phyloP scores from a whole-genome alignment of 2,329 filamentous ascomycete genomes.

The Plenodomus lindquistii region DNA sequence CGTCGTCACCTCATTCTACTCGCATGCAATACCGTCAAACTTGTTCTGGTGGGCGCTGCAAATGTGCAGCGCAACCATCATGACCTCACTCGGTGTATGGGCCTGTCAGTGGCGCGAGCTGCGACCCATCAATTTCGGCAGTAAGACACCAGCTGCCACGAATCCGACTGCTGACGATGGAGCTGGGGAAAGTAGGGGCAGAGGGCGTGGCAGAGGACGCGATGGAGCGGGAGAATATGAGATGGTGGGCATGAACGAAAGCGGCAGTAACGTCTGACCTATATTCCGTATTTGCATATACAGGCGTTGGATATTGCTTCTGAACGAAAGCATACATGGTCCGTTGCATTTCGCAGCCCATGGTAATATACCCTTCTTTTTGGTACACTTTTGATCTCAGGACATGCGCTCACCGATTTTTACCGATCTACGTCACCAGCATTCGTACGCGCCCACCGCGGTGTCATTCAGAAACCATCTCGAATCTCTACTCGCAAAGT shows the following conservation, averaged over 20 bases:
- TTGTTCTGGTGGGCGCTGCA: conserved; percentile 85
- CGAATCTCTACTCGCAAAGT: conserved; percentile 29
- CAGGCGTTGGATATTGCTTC: neutral
- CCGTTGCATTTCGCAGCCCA: neutral
- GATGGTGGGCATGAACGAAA: conserved; percentile 51
- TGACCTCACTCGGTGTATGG: conserved; percentile 80
- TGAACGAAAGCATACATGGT: neutral
- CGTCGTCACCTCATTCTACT: conserved; percentile 76
- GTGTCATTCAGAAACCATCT: conserved; percentile 37
- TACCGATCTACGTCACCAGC: conserved; percentile 18
- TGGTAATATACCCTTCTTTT: conserved; percentile 19
- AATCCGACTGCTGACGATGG: conserved; percentile 37
- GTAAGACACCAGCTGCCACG: conserved; percentile 46
- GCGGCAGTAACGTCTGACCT: conserved; percentile 41
- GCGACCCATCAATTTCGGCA: conserved; percentile 84
- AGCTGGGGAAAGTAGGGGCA: conserved; percentile 45
- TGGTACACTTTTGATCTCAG: neutral
- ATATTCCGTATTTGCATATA: conserved; percentile 1
- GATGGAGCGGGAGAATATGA: conserved; percentile 55
- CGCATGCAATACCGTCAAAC: conserved; percentile 73
- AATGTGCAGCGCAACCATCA: conserved; percentile 61
- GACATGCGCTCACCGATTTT: neutral
- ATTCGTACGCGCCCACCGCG: conserved; percentile 43
- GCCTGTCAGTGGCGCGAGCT: conserved; percentile 89
- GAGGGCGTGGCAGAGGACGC: conserved; percentile 46